Evolutionary conservation across 2,329 filamentous ascomycete species (phyloP), one percentile per base, ranked within the genome.

Genomic region (Phaeosphaeria sp.): DNA sequence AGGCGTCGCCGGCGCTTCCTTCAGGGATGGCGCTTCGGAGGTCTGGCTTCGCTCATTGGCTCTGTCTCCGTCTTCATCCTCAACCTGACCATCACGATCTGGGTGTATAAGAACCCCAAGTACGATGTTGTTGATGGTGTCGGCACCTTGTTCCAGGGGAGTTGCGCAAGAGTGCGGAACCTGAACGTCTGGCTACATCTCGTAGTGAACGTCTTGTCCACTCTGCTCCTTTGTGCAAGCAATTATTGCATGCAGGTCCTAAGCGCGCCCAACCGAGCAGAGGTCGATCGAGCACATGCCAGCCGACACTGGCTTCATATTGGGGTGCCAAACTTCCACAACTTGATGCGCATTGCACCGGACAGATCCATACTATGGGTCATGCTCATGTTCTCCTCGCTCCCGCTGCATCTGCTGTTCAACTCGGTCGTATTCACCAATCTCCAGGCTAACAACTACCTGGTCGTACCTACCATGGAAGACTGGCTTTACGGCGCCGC

Each of bases 141-240:
- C 6, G 53, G 53, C 1, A 47, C 42, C 2, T 43, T 63, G 2
- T 51, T 15, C 30, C 24, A 50, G 25, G 55, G 58, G 6, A 55
- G 30, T 21, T 63, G 60, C 22, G 45, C 6, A 3, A 58, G 13
- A n/a, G 33, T 49, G 9, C 51, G 58, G 27, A 25, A 36, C 3
- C 25, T 59, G 7, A 62, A 59, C 20, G 49, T 62, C 1, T 56
- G 45, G 46, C 43, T 81, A 0, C 83, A 86, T 67, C 63, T 85
- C 15, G 49, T 77, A 1, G 79, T 86, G 61, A 86, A 86, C 67
- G 58, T 75, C 0, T 66, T 83, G 20, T 79, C 78, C 33, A 73
- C 70, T 1, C 43, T 70, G 9, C 49, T 74, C 0, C 58, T 73
- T 2, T 57, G 54, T 7, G 65, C 64, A 6, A 70, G 66, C 53